Evolutionary conservation across 352 stramenopile species (phyloP), one percentile per base, ranked within the genome.

Genomic region (Pythium vanterpoolii): DNA sequence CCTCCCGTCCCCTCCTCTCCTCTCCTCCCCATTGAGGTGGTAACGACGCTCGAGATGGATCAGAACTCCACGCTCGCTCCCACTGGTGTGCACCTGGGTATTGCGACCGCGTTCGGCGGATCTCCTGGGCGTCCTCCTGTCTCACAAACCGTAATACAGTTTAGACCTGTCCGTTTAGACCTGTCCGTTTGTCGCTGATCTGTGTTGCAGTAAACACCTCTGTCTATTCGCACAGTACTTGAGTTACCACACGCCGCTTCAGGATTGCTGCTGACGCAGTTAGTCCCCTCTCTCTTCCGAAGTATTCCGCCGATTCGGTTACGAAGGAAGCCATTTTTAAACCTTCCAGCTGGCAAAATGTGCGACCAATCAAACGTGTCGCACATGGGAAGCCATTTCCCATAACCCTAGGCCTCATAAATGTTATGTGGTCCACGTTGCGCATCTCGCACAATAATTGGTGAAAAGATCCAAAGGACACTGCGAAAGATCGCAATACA

Each of bases 1-100:
- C n/a, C 26, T 4, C 26, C 2, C 19, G n/a, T n/a, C 46, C 10
- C 16, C 23, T 21, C 10, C 13, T 4, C 23, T 24, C 45, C 16
- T 16, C 5, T 52, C 27, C 44, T 27, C 8, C n/a, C 40, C 40
- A 28, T 46, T 27, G 40, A 46, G 18, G 27, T 46, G 40, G n/a
- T 46, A 24, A 28, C 11, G 40, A 46, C 40, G 21, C 40, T 27
- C 40, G 40, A 46, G 21, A 46, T 24, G n/a, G 18, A 46, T 27
- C 40, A 46, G 44, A 34, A 51, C 44, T 26, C 44, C 44, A 51
- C 44, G 44, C 44, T 51, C 44, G 44, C 44, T 36, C 27, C 24
- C 44, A 34, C 27, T 34, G 16, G 13, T 9, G 6, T 46, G n/a
- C 24, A 14, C 27, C 7, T 19, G 24, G 19, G 44, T 36, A 4